Evolutionary conservation across 2,329 filamentous ascomycete genomes (phyloP), one percentile per base, ranked within the genome.

Genomic region (Xylariaceae sp.): DNA sequence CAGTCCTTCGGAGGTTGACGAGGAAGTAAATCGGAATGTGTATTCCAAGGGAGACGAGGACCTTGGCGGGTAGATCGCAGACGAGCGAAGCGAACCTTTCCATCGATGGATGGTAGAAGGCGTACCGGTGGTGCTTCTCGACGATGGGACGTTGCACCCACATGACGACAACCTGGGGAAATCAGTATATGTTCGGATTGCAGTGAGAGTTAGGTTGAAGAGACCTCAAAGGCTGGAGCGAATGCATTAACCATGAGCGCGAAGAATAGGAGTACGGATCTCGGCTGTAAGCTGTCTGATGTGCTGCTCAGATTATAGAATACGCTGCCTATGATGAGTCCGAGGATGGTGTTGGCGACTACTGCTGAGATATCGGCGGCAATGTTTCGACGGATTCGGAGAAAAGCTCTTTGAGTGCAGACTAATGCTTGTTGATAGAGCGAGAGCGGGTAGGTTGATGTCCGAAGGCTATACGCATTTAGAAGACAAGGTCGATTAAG

Each of bases 101-200:
- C 13, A 90, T 87, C 10, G 88, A 91, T 0, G 92, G 90, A 69
- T 95, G 92, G 69, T 96, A 95, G 15, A 96, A 80, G 9, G 91
- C 91, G 71, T 95, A 96, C 57, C 88, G 85, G 59, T 82, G 76
- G 67, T 96, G 92, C 72, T 96, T 96, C 72, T 96, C 91, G 57
- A 96, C 89, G 66, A 96, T 96, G 1, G 89, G 88, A 35, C 92
- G 87, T 80, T 96, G 90, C 1, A 88, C 84, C 72, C 93, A 96
- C 4, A 96, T 80, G 0, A 88, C 90, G 37, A 93, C 73, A 69
- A 96, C 92, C 79, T 87, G 15, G 7, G 15, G 15, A n/a, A 47
- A 15, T 47, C 37, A 17, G 13, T n/a, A 47, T 47, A n/a, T 7
- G 44, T 42, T 42, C 37, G 8, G 8, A 10, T 42, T 10, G 3